Percentiles rank a stretch among this genome's conserved stretches.
Conservation (phyloP, 805 yeast genomes). For the Pichia eremophila region DNA sequence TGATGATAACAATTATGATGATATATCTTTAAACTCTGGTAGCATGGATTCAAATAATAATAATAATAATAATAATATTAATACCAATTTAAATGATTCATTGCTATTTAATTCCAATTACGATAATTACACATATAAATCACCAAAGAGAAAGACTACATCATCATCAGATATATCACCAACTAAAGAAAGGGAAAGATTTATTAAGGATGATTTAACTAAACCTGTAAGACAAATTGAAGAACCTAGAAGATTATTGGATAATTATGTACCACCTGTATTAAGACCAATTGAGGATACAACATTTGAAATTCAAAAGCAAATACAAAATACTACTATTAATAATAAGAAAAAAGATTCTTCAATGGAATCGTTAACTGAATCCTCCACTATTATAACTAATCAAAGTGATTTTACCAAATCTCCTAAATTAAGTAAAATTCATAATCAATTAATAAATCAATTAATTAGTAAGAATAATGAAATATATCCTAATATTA, state of each 20-base stretch:
- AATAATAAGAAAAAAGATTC: not conserved
- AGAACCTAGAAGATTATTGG: slow-evolving; percentile 36
- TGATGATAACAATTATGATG: slow-evolving; percentile 2
- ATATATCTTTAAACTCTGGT: not conserved
- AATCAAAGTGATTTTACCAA: not conserved
- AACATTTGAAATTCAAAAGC: not conserved
- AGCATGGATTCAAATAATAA: not conserved
- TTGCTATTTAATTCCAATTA: not conserved
- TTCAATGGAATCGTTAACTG: not conserved
- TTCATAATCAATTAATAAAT: slow-evolving; percentile 2
- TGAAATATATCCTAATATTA: not conserved
- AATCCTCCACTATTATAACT: not conserved
- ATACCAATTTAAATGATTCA: too few relatives aligned
- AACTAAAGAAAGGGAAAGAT: not conserved
- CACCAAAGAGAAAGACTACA: slow-evolving; percentile 1
- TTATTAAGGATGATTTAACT: not conserved
- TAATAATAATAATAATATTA: not conserved
- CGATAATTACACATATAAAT: slow-evolving; percentile 1
- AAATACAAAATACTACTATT: not conserved
- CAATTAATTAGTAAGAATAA: not conserved
- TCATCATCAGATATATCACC: slow-evolving; percentile 7
- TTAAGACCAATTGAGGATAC: slow-evolving; percentile 29
- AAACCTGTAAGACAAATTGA: slow-evolving; percentile 31
- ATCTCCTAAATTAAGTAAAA: not conserved
- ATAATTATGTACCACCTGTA: slow-evolving; percentile 41